These are phyloP conservation scores for Asclepias syriaca DNA, from an alignment of 257 asterid species.

Conservation along the genomic window DNA sequence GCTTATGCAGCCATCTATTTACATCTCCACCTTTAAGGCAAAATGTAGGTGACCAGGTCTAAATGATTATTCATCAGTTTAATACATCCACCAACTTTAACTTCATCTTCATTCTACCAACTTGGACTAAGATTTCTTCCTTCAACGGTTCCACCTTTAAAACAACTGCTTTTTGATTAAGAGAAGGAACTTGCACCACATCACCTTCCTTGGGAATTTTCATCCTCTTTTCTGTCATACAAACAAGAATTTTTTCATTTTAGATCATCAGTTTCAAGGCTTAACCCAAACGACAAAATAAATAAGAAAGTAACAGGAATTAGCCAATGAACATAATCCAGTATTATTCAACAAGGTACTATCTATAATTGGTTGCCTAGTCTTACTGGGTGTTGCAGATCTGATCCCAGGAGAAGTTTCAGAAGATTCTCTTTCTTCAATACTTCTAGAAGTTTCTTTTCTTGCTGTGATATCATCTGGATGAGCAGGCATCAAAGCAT, in stretches of 20 bases:
- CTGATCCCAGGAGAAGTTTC: conserved; percentile 22
- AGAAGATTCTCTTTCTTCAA: conserved; percentile 11
- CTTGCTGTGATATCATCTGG: conserved; percentile 13
- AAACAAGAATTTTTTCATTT: neutral
- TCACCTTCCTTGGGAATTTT: conserved; percentile 66
- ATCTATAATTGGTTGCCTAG: conserved; percentile 47
- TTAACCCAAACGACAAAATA: neutral
- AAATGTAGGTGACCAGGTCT: neutral
- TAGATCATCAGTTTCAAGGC: neutral
- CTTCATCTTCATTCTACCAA: conserved; percentile 79
- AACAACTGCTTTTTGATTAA: conserved; percentile 59
- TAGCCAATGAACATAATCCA: neutral
- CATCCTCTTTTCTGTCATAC: conserved; percentile 1
- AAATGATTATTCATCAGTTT: conserved; percentile 12
- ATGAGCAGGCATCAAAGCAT: conserved; percentile 2
- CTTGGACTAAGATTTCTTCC: conserved; percentile 71
- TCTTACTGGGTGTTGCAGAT: conserved; percentile 23
- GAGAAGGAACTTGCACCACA: conserved; percentile 68
- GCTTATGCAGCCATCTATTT: neutral
- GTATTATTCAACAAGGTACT: conserved; percentile 5
- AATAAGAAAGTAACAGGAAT: neutral
- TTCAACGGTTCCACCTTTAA: conserved; percentile 60
- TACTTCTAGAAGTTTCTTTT: conserved; percentile 20
- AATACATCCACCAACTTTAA: conserved; percentile 53
- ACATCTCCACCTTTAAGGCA: neutral